Conservation (phyloP, 108 stramenopile genomes). For the Thalassiosira profunda region DNA sequence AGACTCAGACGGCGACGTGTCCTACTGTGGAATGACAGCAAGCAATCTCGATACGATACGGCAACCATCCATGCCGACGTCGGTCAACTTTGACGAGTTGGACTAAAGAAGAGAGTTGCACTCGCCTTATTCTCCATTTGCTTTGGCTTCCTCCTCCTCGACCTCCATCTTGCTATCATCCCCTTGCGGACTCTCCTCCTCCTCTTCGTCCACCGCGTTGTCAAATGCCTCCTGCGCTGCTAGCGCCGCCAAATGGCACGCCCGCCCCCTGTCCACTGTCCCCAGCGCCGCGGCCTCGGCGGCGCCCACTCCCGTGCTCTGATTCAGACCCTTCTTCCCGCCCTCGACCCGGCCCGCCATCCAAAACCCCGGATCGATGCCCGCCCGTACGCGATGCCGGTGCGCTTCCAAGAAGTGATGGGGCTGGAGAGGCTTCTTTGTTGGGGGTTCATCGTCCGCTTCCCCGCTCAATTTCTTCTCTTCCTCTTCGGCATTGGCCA, state of each 20-base stretch:
- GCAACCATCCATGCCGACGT: too few relatives aligned
- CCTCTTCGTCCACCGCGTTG: too few relatives aligned
- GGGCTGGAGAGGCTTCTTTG: slow-evolving; percentile 50
- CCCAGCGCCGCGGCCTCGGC: slow-evolving; percentile 46
- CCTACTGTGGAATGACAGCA: slow-evolving; percentile 5
- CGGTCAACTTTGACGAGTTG: slow-evolving; percentile 20
- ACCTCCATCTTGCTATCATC: slow-evolving; percentile 15
- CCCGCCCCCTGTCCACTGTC: slow-evolving; percentile 13
- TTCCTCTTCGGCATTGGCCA: slow-evolving; percentile 44
- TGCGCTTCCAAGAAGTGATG: slow-evolving; percentile 63
- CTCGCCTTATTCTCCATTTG: slow-evolving; percentile 7
- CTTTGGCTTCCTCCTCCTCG: slow-evolving; percentile 1
- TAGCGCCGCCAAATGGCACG: slow-evolving; percentile 49
- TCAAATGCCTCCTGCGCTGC: slow-evolving; percentile 68
- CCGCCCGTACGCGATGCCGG: slow-evolving; percentile 55
- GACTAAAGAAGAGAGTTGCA: slow-evolving; percentile 1
- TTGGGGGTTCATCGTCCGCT: neutral
- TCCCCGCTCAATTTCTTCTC: neutral
- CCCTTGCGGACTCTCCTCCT: too few relatives aligned
- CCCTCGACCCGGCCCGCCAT: slow-evolving; percentile 38
- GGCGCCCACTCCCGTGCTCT: slow-evolving; percentile 25
- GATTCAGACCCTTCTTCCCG: neutral
- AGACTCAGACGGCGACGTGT: neutral
- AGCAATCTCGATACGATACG: too few relatives aligned
- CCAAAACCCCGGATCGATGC: slow-evolving; percentile 86